phyloP scores from a whole-genome alignment of 331 rosid genomes.

The Pyrus hybrid region DNA sequence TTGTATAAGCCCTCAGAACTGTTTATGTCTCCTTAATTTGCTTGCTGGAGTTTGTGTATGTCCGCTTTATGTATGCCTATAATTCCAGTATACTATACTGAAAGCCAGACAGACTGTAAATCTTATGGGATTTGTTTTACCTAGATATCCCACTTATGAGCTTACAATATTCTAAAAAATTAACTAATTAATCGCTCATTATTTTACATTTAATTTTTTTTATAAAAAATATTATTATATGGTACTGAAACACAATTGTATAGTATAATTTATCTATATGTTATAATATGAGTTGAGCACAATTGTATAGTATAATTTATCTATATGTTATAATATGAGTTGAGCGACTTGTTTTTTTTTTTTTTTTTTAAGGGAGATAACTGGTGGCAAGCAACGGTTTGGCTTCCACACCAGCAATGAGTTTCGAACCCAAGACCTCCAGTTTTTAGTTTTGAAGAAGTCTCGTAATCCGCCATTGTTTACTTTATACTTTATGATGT shows the following conservation, averaged over 20 bases:
- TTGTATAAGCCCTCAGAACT: neutral
- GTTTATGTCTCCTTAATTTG: slow-evolving; percentile 10
- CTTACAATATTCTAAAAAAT: neutral
- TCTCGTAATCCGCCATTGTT: too few relatives aligned
- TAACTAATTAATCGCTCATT: neutral
- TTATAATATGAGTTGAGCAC: neutral
- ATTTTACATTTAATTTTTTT: neutral
- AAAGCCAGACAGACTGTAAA: neutral
- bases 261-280: too few relatives aligned
- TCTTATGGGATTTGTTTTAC: neutral
- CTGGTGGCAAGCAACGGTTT: too few relatives aligned
- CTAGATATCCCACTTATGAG: neutral
- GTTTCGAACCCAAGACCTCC: too few relatives aligned
- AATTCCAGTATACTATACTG: neutral
- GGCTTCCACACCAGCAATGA: too few relatives aligned
- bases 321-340: too few relatives aligned
- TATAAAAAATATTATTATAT: too few relatives aligned
- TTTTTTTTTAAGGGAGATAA: too few relatives aligned
- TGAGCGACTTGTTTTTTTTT: too few relatives aligned
- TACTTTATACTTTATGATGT: too few relatives aligned
- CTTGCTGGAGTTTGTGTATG: slow-evolving; percentile 17
- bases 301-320: too few relatives aligned
- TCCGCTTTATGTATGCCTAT: neutral
- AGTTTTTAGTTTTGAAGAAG: too few relatives aligned
- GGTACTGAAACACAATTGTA: neutral